Conservation (phyloP, 140 eudicot species). For the Flaveria floridana region DNA sequence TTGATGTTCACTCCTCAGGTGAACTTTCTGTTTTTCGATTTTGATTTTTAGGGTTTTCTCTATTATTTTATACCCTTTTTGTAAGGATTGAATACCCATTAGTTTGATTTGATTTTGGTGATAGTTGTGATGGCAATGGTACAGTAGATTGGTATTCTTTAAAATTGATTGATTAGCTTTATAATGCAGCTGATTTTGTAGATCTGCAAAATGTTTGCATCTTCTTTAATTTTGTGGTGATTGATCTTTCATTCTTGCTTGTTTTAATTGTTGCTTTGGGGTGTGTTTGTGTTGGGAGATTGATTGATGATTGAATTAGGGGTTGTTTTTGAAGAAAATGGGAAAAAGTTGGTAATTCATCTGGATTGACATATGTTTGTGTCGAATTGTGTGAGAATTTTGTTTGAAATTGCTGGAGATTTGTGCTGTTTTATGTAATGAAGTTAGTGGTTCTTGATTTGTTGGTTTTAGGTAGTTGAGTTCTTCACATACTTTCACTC, state of each 20-base stretch:
- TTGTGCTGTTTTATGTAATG: background rate
- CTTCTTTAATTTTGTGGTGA: slow-evolving; percentile 7
- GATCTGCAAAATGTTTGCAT: slow-evolving; percentile 30
- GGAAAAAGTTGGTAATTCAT: background rate
- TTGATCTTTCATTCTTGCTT: background rate
- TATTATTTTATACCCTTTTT: background rate
- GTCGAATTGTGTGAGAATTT: slow-evolving; percentile 10
- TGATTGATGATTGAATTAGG: slow-evolving; percentile 15
- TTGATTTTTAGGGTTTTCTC: slow-evolving; percentile 7
- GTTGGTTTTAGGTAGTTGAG: background rate
- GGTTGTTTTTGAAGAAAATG: background rate
- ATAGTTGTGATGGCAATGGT: slow-evolving; percentile 12
- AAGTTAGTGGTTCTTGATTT: background rate
- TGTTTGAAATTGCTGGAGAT: slow-evolving; percentile 13
- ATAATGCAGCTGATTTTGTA: slow-evolving; percentile 24
- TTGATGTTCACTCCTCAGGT: slow-evolving; percentile 98
- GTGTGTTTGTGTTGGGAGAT: slow-evolving; percentile 12
- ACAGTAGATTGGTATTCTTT: slow-evolving; percentile 18
- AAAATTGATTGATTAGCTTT: slow-evolving; percentile 4
- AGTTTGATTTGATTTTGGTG: slow-evolving; percentile 15
- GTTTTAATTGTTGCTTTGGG: background rate
- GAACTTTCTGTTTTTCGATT: background rate
- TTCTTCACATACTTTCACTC: background rate
- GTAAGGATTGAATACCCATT: background rate
- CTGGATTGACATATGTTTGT: background rate